Base-by-base conservation (phyloP, 768 basidiomycete species). In the Neoboletus magnificus region DNA sequence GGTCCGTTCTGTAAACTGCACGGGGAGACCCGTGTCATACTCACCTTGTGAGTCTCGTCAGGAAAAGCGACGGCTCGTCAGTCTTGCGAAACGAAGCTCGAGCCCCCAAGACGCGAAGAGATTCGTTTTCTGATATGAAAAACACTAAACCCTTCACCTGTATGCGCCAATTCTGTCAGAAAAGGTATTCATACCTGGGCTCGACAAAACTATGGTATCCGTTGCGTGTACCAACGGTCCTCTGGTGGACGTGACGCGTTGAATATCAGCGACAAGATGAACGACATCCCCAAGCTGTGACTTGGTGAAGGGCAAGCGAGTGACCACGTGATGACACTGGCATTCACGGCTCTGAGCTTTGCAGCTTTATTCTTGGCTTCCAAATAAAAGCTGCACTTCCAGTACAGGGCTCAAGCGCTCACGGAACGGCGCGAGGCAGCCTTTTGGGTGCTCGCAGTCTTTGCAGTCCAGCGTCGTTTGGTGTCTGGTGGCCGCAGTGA, bases 1-100 rank as follows among this genome's bases (percentile, higher is more conserved):
- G n/a, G 23, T 37, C 18, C 37, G 25, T 33, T 50, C 40, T 23
- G 39, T 53, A 22, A 45, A 9, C n/a, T 9, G 39, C 10, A 23
- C 13, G 9, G 40, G 35, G 23, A 6, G 18, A 9, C 52, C 23
- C 37, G 50, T 9, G 12, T 22, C 27, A n/a, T 22, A 16, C 52
- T 57, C 52, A 58, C 55, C 41, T 51, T 40, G 50, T 25, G 23
- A 20, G 51, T 53, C 30, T 47, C 40, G 22, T 41, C 11, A 29
- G 41, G 23, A 42, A 33, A 16, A 18, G 36, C 2, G 43, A 48
- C 33, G 15, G 27, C 35, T 49, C 33, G 15, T 33, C 40, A 35
- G 32, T 48, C 9, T 41, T 33, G 27, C 36, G 35, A 10, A 25
- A 37, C 29, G 13, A 80, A 78, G 62, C 73, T 80, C 13, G 9